Evolutionary conservation across 176 grass and related monocot genomes (phyloP).

Genomic region (Avena eriantha): DNA sequence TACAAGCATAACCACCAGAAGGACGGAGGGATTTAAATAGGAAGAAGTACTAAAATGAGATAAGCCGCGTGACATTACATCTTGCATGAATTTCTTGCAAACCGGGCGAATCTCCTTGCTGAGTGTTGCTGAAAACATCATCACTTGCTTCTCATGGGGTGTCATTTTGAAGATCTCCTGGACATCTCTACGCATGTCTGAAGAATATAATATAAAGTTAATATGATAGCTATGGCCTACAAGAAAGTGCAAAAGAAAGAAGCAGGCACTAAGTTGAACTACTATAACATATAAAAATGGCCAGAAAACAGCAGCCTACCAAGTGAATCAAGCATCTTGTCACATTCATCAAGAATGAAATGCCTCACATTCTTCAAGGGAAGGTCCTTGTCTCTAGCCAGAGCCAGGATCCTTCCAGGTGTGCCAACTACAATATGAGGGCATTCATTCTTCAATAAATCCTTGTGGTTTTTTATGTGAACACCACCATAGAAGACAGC

Average conservation of each 20-base stretch:
- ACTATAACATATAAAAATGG: conserved; percentile 16
- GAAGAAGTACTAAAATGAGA: conserved; percentile 47
- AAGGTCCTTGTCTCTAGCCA: conserved; percentile 91
- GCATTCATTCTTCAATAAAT: conserved; percentile 98
- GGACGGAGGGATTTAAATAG: conserved; percentile 26
- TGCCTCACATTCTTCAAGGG: conserved; percentile 99
- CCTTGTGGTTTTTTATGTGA: conserved; percentile 91
- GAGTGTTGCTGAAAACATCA: conserved; percentile 99
- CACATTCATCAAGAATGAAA: conserved; percentile 99
- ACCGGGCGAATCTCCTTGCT: conserved; percentile 96
- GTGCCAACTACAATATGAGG: conserved; percentile 98
- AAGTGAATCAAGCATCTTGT: conserved; percentile 98
- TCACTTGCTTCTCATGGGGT: conserved; percentile 98
- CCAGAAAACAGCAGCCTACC: conserved; percentile 53
- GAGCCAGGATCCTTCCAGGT: conserved; percentile 67
- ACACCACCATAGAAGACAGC: conserved; percentile 99
- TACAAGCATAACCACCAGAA: conserved; percentile 36
- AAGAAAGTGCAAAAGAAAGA: background rate
- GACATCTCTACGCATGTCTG: conserved; percentile 97
- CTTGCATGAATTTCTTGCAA: conserved; percentile 99
- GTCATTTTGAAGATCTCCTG: conserved; percentile 99
- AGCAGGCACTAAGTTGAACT: background rate
- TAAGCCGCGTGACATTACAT: conserved; percentile 88
- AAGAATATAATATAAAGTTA: conserved; percentile 69
- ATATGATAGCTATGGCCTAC: background rate